A percentile compares a stretch with the other conserved stretches of the same genome.
These are phyloP conservation scores for Dissophora globulifera DNA, from an alignment of 192 early-diverging fungal species.

Conservation along the genomic window DNA sequence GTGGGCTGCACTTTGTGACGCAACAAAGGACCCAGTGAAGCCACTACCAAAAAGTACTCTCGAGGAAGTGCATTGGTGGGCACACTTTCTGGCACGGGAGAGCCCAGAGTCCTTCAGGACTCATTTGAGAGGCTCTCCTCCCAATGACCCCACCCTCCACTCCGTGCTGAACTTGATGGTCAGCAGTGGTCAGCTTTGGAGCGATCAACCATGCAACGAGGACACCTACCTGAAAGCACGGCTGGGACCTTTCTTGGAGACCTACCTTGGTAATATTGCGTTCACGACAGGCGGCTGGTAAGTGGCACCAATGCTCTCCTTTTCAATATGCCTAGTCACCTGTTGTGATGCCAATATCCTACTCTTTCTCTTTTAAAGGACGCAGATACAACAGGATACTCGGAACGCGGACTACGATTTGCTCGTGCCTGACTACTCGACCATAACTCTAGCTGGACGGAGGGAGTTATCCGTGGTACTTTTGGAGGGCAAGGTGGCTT, in stretches of 20 bases:
- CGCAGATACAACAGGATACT: constrained; percentile 11
- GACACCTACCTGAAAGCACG: constrained; percentile 9
- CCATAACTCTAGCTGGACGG: constrained; percentile 9
- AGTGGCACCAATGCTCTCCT: background rate
- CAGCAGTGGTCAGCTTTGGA: constrained; percentile 9
- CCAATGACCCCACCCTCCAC: too few species aligned
- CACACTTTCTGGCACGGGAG: background rate
- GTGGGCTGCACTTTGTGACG: constrained; percentile 1
- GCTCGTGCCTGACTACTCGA: constrained; percentile 17
- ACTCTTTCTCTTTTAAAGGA: background rate
- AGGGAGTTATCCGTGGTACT: constrained; percentile 14
- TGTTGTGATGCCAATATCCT: constrained; percentile 1
- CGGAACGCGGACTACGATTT: constrained; percentile 7
- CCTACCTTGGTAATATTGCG: constrained; percentile 4
- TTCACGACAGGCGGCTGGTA: constrained; percentile 11
- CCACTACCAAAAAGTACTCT: background rate
- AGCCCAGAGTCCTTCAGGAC: background rate
- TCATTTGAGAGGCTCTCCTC: too few species aligned
- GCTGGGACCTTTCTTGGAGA: constrained; percentile 9
- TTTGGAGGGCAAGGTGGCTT: constrained; percentile 16
- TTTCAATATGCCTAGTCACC: background rate
- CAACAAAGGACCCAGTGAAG: background rate
- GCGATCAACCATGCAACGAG: constrained; percentile 4
- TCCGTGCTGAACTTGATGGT: too few species aligned
- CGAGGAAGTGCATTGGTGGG: constrained; percentile 2